These are phyloP conservation scores for Tulasnella sp. DNA, from an alignment of 768 basidiomycete species.

Conservation along the genomic window DNA sequence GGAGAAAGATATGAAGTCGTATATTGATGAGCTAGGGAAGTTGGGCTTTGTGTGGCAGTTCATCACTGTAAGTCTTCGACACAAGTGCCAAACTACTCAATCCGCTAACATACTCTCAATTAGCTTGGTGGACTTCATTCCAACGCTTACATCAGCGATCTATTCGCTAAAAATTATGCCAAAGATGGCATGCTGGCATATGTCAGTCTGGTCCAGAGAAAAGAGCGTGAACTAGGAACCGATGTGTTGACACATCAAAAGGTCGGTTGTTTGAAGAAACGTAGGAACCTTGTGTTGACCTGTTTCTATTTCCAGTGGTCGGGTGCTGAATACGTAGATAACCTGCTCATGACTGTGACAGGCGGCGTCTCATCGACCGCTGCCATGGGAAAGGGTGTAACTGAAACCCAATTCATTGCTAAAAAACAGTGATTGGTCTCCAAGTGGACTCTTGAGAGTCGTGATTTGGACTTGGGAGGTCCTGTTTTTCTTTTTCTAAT, in stretches of 20 bases:
- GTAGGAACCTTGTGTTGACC: not conserved
- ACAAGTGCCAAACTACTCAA: too few species aligned
- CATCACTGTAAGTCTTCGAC: constrained; percentile 58
- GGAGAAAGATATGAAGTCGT: constrained; percentile 72
- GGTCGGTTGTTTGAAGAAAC: constrained; percentile 32
- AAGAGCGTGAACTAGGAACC: constrained; percentile 83
- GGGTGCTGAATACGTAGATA: constrained; percentile 87
- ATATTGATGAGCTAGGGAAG: constrained; percentile 87
- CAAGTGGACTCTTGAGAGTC: too few species aligned
- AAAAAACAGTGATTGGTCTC: too few species aligned
- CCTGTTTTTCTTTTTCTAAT: too few species aligned
- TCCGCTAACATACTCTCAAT: constrained; percentile 4
- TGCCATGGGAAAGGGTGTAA: constrained; percentile 98
- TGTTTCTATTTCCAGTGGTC: constrained; percentile 59
- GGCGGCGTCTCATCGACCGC: constrained; percentile 93
- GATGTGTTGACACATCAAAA: constrained; percentile 97
- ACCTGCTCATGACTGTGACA: constrained; percentile 87
- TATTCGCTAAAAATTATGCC: constrained; percentile 78
- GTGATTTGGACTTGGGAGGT: too few species aligned
- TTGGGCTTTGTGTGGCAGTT: constrained; percentile 99
- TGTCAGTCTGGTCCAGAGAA: constrained; percentile 84
- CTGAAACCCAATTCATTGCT: constrained; percentile 65
- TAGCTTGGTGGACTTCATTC: constrained; percentile 95
- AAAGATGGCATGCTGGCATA: constrained; percentile 99
- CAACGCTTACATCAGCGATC: constrained; percentile 90